Percentiles rank a stretch among this genome's conserved stretches.
Evolutionary conservation across 2,329 filamentous ascomycete genomes (phyloP).

Genomic region (Penicillium sp.): DNA sequence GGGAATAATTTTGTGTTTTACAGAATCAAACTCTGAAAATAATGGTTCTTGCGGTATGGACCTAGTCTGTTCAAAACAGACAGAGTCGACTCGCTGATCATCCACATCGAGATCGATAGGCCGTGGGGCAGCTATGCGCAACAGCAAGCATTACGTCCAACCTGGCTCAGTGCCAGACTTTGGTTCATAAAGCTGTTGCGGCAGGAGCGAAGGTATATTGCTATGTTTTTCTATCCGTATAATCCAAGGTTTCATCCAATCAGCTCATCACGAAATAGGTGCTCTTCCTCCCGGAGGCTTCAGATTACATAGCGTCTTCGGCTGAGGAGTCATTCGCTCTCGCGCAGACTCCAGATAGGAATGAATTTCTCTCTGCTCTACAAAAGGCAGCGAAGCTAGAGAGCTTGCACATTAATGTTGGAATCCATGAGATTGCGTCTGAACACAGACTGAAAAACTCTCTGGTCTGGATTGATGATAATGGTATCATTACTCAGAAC

Average conservation of each 20-base stretch:
- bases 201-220: constrained; percentile 66
- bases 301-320: constrained; percentile 74
- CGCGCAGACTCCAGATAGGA: constrained; percentile 59
- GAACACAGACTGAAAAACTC: constrained; percentile 56
- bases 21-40: not conserved
- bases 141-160: constrained; percentile 73
- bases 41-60: constrained; percentile 30
- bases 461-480: constrained; percentile 59
- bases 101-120: constrained; percentile 47
- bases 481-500: constrained; percentile 53
- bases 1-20: too few species aligned
- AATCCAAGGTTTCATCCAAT: not conserved
- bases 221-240: not conserved
- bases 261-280: constrained; percentile 44
- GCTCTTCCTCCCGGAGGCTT: constrained; percentile 87
- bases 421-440: constrained; percentile 69
- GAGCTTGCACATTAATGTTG: constrained; percentile 70
- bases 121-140: constrained; percentile 83
- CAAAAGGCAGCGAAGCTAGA: constrained; percentile 60
- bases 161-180: constrained; percentile 65
- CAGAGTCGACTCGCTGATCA: constrained; percentile 5
- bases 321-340: constrained; percentile 64
- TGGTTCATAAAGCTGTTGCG: constrained; percentile 66
- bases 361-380: constrained; percentile 71
- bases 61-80: not conserved